Percentiles rank a stretch among this genome's conserved stretches.
Evolutionary conservation across 805 yeast genomes (phyloP).

Genomic region (Metschnikowia reukaufii): DNA sequence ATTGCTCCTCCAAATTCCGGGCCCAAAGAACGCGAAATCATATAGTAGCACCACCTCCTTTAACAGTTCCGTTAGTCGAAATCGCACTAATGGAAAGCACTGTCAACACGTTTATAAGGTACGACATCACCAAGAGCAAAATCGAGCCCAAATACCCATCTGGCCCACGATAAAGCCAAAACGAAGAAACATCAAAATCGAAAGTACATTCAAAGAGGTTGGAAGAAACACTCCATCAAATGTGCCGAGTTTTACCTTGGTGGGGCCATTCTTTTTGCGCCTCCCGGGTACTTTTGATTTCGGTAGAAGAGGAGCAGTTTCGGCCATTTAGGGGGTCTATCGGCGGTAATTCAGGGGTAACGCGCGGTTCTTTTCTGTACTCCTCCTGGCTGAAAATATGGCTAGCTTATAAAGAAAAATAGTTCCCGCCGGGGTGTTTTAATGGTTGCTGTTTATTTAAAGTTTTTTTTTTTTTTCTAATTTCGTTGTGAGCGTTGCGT

Average conservation of each 20-base stretch:
- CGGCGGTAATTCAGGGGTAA: too few relatives aligned
- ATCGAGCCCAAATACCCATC: slow-evolving; percentile 85
- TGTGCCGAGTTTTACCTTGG: slow-evolving; percentile 61
- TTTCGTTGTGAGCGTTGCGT: background rate
- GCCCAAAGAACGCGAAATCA: slow-evolving; percentile 93
- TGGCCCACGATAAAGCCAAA: slow-evolving; percentile 96
- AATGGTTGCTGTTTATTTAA: background rate
- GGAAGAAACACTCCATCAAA: slow-evolving; percentile 92
- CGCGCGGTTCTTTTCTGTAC: too few relatives aligned
- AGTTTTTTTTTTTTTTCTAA: too few relatives aligned
- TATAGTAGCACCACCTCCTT: slow-evolving; percentile 99
- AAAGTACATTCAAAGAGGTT: slow-evolving; percentile 86
- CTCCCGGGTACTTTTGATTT: background rate
- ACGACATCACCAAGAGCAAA: slow-evolving; percentile 65
- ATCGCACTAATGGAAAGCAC: slow-evolving; percentile 92
- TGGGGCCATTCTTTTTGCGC: background rate
- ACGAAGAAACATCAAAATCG: slow-evolving; percentile 91
- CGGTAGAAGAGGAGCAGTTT: slow-evolving; percentile 21
- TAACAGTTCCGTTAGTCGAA: slow-evolving; percentile 94
- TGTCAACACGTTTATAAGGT: slow-evolving; percentile 78
- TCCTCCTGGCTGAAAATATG: too few relatives aligned
- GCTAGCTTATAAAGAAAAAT: too few relatives aligned
- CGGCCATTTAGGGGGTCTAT: slow-evolving; percentile 12
- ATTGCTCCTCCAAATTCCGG: slow-evolving; percentile 99
- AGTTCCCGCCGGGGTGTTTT: too few relatives aligned